Evolutionary conservation across 331 rosid genomes (phyloP).

Genomic region (Spiraea crenata): DNA sequence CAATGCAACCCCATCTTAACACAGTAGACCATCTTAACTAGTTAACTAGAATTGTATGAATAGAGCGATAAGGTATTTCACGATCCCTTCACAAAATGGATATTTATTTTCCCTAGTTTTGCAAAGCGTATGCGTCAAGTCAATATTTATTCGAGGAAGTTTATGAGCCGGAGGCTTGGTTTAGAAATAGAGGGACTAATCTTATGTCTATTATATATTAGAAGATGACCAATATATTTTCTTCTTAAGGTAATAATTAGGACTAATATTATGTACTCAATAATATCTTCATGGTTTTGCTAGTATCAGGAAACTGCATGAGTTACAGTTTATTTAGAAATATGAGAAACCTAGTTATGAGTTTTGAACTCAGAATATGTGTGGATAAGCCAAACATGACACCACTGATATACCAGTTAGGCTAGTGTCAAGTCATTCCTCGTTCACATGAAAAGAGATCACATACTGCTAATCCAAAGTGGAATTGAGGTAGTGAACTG

Average conservation of each 20-base stretch:
- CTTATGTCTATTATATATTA: not conserved
- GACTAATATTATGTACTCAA: no score
- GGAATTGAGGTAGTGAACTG: not conserved
- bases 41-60: not conserved
- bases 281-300: not conserved
- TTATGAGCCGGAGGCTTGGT: not conserved
- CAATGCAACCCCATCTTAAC: not conserved
- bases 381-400: conserved; percentile 1
- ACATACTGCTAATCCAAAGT: not conserved
- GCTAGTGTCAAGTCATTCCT: not conserved
- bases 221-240: not conserved
- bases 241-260: not conserved
- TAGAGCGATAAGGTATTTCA: not conserved
- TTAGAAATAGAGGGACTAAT: not conserved
- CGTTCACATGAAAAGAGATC: not conserved
- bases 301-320: not conserved
- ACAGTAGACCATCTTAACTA: not conserved
- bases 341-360: not conserved
- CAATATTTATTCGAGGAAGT: not conserved
- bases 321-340: not conserved
- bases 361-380: not conserved
- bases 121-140: not conserved
- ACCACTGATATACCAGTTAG: not conserved
- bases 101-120: no score
- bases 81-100: no score